These are phyloP conservation scores for Yarrowia sp. DNA, from an alignment of 805 yeast species.

Conservation along the genomic window DNA sequence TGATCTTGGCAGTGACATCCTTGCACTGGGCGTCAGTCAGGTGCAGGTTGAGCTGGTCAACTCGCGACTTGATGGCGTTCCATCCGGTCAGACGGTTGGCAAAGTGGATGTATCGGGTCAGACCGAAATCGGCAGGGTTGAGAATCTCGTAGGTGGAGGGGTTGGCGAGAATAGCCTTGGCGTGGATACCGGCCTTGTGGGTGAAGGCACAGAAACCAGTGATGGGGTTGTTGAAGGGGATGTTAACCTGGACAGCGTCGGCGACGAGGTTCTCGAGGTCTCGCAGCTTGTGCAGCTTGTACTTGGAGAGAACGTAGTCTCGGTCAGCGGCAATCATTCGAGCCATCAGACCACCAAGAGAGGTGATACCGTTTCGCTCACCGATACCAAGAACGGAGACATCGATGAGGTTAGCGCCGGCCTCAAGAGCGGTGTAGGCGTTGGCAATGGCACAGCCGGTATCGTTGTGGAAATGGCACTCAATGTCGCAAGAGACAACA, in stretches of 20 bases:
- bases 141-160: conserved; percentile 98
- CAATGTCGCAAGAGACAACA: conserved; percentile 94
- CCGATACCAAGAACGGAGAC: conserved; percentile 97
- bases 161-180: conserved; percentile 96
- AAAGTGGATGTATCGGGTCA: conserved; percentile 93
- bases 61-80: conserved; percentile 98
- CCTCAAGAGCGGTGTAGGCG: conserved; percentile 97
- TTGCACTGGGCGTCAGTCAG: conserved; percentile 90
- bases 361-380: conserved; percentile 97
- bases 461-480: conserved; percentile 98
- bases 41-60: conserved; percentile 88
- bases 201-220: conserved; percentile 99
- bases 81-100: conserved; percentile 98
- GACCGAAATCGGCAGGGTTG: conserved; percentile 92
- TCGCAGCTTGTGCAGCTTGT: conserved; percentile 91
- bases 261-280: conserved; percentile 95
- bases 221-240: conserved; percentile 97
- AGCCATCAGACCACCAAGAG: conserved; percentile 97
- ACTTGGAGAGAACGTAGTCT: conserved; percentile 89
- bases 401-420: conserved; percentile 92
- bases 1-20: conserved; percentile 91
- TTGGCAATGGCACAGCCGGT: conserved; percentile 99
- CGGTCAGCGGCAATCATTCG: conserved; percentile 99
- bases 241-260: conserved; percentile 93
- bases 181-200: conserved; percentile 99